phyloP scores from a whole-genome alignment of 345 rosid genomes.

The Noccaea caerulescens region DNA sequence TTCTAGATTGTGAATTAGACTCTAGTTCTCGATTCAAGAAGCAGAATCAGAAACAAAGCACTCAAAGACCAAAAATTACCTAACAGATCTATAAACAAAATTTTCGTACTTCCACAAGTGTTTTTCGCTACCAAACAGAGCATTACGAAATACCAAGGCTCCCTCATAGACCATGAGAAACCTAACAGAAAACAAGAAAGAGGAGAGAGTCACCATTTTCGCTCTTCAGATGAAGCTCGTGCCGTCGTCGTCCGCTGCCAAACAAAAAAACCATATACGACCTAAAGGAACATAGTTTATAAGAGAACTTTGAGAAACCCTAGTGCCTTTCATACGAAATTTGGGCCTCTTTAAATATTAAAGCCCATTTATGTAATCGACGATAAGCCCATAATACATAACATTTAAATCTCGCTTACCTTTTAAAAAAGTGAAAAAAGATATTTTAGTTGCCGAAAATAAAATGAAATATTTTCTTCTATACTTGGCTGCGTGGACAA shows the following conservation, averaged over 20 bases:
- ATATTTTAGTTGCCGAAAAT: conserved; percentile 5
- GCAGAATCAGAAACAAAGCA: background rate
- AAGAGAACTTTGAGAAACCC: conserved; percentile 24
- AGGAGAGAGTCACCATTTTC: conserved; percentile 36
- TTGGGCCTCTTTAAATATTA: background rate
- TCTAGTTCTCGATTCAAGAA: background rate
- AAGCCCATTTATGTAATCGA: conserved; percentile 18
- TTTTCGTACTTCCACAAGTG: background rate
- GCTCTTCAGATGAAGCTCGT: conserved; percentile 31
- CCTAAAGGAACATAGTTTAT: conserved; percentile 5
- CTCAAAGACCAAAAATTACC: background rate
- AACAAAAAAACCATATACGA: background rate
- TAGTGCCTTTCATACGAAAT: background rate
- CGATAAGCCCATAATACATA: background rate
- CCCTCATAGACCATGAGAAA: background rate
- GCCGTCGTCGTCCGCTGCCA: conserved; percentile 33
- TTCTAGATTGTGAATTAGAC: background rate
- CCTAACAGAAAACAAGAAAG: background rate
- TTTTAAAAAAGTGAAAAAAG: background rate
- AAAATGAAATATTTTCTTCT: background rate
- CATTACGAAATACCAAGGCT: background rate
- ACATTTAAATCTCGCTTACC: background rate
- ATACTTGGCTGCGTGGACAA: conserved; percentile 6
- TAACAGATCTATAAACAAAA: conserved; percentile 19
- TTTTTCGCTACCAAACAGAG: background rate